phyloP scores from a whole-genome alignment of 164 flowering plant species.

The Aristolochia fimbriata region DNA sequence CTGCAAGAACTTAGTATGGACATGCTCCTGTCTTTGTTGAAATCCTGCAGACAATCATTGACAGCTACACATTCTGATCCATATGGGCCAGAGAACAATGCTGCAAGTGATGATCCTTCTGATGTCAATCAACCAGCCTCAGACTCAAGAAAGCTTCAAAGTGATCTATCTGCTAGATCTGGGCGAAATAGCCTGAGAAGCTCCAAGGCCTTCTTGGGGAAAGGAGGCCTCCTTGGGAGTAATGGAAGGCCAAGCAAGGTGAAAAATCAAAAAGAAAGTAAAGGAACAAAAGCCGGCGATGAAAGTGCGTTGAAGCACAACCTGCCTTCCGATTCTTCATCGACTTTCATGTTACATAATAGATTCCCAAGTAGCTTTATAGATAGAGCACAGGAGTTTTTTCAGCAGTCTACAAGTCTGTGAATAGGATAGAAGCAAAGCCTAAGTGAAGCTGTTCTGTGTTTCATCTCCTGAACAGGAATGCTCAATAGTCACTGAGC shows the following conservation, averaged over 20 bases:
- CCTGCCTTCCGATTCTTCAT: constrained; percentile 21
- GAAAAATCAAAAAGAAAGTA: constrained; percentile 48
- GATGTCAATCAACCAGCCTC: constrained; percentile 27
- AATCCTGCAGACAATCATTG: constrained; percentile 53
- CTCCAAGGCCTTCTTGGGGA: constrained; percentile 26
- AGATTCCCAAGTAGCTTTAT: constrained; percentile 67
- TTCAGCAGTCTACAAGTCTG: constrained; percentile 18
- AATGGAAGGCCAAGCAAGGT: constrained; percentile 30
- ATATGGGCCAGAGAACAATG: constrained; percentile 15
- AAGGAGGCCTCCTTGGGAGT: constrained; percentile 21
- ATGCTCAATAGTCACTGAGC: not conserved
- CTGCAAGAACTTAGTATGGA: constrained; percentile 85
- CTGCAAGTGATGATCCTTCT: constrained; percentile 20
- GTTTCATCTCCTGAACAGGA: not conserved
- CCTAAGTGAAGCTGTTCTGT: not conserved
- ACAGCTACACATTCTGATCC: constrained; percentile 18
- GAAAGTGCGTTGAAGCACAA: constrained; percentile 33
- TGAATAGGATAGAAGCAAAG: not conserved
- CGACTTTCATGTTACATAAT: constrained; percentile 43
- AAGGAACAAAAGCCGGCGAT: constrained; percentile 35
- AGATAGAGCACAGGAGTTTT: constrained; percentile 68
- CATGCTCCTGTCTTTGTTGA: constrained; percentile 73
- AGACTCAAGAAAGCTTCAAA: constrained; percentile 37
- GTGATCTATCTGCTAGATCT: constrained; percentile 26
- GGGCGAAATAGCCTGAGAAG: constrained; percentile 29